Evolutionary conservation across 805 yeast genomes (phyloP).

Genomic region (Kodamaea leandrae): DNA sequence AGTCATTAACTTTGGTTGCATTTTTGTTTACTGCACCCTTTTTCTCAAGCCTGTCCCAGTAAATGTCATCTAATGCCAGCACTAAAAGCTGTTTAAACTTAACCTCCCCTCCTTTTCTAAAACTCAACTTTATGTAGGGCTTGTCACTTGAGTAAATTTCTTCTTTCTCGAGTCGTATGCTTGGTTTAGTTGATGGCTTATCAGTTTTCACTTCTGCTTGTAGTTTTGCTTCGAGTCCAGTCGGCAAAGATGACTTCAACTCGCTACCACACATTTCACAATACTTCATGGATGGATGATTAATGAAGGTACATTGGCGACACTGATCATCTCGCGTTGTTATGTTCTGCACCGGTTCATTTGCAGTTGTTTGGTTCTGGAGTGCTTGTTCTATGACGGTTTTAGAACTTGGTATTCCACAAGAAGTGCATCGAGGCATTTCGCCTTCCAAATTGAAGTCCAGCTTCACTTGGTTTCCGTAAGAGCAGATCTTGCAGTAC

Average conservation of each 20-base stretch:
- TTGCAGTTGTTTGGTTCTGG: constrained; percentile 12
- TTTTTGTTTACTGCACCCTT: constrained; percentile 34
- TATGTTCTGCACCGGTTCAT: no score
- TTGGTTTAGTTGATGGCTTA: constrained; percentile 7
- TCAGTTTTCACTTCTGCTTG: not conserved
- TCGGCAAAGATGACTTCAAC: constrained; percentile 11
- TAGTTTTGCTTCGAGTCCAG: constrained; percentile 5
- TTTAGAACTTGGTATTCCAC: constrained; percentile 33
- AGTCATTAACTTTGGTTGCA: constrained; percentile 1
- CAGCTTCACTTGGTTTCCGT: constrained; percentile 44
- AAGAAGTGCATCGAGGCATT: constrained; percentile 37
- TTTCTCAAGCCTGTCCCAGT: constrained; percentile 45
- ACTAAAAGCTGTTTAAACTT: constrained; percentile 45
- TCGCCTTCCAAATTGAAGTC: constrained; percentile 19
- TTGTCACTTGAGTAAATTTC: constrained; percentile 33
- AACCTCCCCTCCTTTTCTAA: constrained; percentile 67
- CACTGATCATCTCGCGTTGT: constrained; percentile 38
- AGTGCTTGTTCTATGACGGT: constrained; percentile 9
- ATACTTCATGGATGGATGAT: constrained; percentile 70
- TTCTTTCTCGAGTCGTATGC: constrained; percentile 27
- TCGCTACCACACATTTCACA: constrained; percentile 88
- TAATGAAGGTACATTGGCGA: constrained; percentile 70
- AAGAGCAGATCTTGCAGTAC: constrained; percentile 91
- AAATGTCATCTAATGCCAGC: constrained; percentile 43
- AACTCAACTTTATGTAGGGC: constrained; percentile 64